Conservation (phyloP, 345 rosid species). For the Excoecaria cochinchinensis region DNA sequence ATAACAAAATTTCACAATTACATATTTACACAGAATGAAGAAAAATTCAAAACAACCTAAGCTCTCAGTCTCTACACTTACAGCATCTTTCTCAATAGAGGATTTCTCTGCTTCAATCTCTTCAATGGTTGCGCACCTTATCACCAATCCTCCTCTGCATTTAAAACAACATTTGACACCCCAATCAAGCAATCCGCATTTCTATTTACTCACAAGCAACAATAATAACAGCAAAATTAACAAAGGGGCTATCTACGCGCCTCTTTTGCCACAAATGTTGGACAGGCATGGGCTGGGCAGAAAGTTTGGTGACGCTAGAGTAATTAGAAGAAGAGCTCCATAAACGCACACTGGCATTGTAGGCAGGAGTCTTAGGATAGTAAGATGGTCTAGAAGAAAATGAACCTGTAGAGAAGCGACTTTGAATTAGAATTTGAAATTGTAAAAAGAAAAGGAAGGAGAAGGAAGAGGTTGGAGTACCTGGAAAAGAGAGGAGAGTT, state of each 20-base stretch:
- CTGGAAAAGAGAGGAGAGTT: constrained; percentile 41
- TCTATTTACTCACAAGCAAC: neutral
- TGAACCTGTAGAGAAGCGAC: constrained; percentile 35
- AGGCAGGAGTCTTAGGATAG: constrained; percentile 22
- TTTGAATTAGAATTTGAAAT: neutral
- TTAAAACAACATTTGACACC: neutral
- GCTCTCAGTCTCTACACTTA: constrained; percentile 32
- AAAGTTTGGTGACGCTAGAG: constrained; percentile 24
- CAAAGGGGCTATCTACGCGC: constrained; percentile 27
- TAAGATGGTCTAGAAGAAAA: constrained; percentile 24
- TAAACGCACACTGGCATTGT: constrained; percentile 19
- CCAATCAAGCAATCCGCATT: neutral
- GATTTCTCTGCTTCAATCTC: constrained; percentile 89
- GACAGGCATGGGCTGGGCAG: constrained; percentile 32
- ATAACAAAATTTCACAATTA: constrained; percentile 9
- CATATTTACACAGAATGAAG: neutral
- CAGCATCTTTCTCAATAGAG: constrained; percentile 72
- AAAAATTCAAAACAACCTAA: neutral
- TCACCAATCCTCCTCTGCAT: constrained; percentile 44
- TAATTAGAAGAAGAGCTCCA: constrained; percentile 39
- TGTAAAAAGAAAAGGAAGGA: neutral
- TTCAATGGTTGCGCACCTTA: constrained; percentile 80
- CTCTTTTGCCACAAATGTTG: constrained; percentile 46
- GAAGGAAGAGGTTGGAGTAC: constrained; percentile 21
- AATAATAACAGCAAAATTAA: neutral